A percentile compares a stretch with the other conserved stretches of the same genome.
Evolutionary conservation across 805 yeast species (phyloP).

Genomic region (Wickerhamomyces alni): DNA sequence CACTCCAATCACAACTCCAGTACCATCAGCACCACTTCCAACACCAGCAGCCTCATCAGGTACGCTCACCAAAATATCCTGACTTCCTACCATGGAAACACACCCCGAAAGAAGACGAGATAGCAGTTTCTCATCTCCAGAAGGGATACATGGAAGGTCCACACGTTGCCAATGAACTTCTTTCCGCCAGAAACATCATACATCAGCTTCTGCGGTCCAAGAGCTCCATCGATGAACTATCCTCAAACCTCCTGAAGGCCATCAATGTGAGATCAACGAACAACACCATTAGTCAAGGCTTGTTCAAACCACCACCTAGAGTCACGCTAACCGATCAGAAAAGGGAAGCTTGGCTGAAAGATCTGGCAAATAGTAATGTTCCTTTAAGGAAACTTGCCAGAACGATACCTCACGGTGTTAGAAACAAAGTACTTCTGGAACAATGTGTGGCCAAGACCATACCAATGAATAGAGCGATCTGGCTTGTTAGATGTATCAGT

Average conservation of each 20-base stretch:
- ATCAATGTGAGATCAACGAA: slow-evolving; percentile 39
- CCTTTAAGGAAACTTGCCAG: slow-evolving; percentile 66
- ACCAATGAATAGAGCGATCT: slow-evolving; percentile 77
- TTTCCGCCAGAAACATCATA: slow-evolving; percentile 58
- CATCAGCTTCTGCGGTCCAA: slow-evolving; percentile 22
- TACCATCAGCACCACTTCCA: slow-evolving; percentile 3
- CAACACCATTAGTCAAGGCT: slow-evolving; percentile 40
- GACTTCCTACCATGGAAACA: slow-evolving; percentile 73
- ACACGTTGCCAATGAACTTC: slow-evolving; percentile 57
- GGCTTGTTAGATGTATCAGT: slow-evolving; percentile 87
- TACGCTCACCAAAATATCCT: slow-evolving; percentile 40
- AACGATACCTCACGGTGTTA: slow-evolving; percentile 86
- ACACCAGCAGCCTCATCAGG: slow-evolving; percentile 2
- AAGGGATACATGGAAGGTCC: slow-evolving; percentile 69
- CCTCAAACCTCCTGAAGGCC: slow-evolving; percentile 40
- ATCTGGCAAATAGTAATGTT: slow-evolving; percentile 60
- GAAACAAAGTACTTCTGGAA: slow-evolving; percentile 68
- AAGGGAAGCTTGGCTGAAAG: slow-evolving; percentile 79
- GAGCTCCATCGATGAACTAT: slow-evolving; percentile 41
- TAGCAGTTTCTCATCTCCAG: slow-evolving; percentile 51
- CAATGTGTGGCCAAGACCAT: slow-evolving; percentile 61
- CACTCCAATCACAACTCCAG: neutral
- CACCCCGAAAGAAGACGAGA: slow-evolving; percentile 44
- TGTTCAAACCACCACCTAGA: slow-evolving; percentile 78
- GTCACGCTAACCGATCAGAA: slow-evolving; percentile 87